These are phyloP conservation scores for Nakaseomyces bracarensis DNA, from an alignment of 1,139 yeast genomes.

Conservation along the genomic window DNA sequence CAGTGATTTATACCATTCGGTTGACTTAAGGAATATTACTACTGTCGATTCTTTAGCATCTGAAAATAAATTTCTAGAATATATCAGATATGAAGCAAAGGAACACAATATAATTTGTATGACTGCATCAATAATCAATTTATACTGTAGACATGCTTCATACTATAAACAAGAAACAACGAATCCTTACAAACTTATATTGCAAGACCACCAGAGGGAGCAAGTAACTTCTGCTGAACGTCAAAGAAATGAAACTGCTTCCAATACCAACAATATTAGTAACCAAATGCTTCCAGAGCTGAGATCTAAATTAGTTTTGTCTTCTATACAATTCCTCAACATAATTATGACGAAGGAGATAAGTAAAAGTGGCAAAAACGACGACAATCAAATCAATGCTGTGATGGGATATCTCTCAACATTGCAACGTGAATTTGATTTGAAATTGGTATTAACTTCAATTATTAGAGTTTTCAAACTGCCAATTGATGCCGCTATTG, in stretches of 20 bases:
- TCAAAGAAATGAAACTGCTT: neutral
- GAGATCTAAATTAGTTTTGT: slow-evolving; percentile 46
- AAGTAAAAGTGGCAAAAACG: slow-evolving; percentile 42
- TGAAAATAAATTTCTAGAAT: neutral
- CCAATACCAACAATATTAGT: neutral
- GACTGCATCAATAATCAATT: slow-evolving; percentile 62
- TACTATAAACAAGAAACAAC: slow-evolving; percentile 21
- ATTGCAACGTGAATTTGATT: slow-evolving; percentile 46
- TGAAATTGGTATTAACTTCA: slow-evolving; percentile 41
- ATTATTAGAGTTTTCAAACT: slow-evolving; percentile 41
- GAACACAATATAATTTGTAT: slow-evolving; percentile 37
- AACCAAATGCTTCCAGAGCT: slow-evolving; percentile 34
- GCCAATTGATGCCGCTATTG: slow-evolving; percentile 38
- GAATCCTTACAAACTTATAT: slow-evolving; percentile 12
- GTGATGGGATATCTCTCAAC: slow-evolving; percentile 47
- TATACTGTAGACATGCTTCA: slow-evolving; percentile 39
- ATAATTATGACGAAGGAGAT: slow-evolving; percentile 58
- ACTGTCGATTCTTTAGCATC: slow-evolving; percentile 6
- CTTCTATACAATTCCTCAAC: slow-evolving; percentile 55
- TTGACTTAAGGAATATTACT: slow-evolving; percentile 36
- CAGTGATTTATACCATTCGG: slow-evolving; percentile 43
- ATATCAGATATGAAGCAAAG: slow-evolving; percentile 2
- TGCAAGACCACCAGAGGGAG: slow-evolving; percentile 10
- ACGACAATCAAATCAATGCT: slow-evolving; percentile 33
- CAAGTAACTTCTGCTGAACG: neutral